Base-by-base conservation (phyloP, 495 filamentous ascomycete species). In the Talaromyces borbonicus region DNA sequence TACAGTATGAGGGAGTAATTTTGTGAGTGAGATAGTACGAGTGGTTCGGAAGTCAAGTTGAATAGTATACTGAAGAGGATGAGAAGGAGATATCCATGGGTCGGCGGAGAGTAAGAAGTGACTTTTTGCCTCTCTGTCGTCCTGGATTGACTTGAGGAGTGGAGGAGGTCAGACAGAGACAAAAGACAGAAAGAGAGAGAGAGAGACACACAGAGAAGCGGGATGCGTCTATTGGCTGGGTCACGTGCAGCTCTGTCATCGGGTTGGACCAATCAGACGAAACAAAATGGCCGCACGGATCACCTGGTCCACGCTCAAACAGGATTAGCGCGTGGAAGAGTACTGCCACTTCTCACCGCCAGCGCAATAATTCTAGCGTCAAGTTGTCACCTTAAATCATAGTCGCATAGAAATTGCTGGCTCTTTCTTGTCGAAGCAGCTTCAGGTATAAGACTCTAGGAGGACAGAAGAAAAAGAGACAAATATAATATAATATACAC, bases 41-140 rank as follows among this genome's bases (percentile, higher is more conserved):
- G 35, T 38, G 35, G 35, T 38, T 16, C 35, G 9, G 35, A 38
- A 20, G 35, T 38, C 35, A 20, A 38, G 8, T 38, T 38, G n/a
- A n/a, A n/a, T n/a, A n/a, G n/a, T 38, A 8, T 9, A 3, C 35
- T 20, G 18, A 9, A 16, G 4, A 9, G 22, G 35, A 38, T 38
- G 35, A 22, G 16, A 38, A 15, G 35, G n/a, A 38, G 9, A 38
- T 8, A 38, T 38, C 18, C 35, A 38, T 22, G 16, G 35, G 16
- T 38, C 35, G 35, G 22, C 35, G 12, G 35, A 16, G 35, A 20
- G 6, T 16, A 20, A 20, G 35, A 18, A n/a, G n/a, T n/a, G n/a
- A n/a, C n/a, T 12, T 38, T 29, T 38, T 20, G 35, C 35, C 35
- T 38, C 33, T n/a, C n/a, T n/a, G n/a, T n/a, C n/a, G n/a, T n/a